phyloP scores from a whole-genome alignment of 2,329 filamentous ascomycete genomes.

The Dendrostoma leiphaemia region DNA sequence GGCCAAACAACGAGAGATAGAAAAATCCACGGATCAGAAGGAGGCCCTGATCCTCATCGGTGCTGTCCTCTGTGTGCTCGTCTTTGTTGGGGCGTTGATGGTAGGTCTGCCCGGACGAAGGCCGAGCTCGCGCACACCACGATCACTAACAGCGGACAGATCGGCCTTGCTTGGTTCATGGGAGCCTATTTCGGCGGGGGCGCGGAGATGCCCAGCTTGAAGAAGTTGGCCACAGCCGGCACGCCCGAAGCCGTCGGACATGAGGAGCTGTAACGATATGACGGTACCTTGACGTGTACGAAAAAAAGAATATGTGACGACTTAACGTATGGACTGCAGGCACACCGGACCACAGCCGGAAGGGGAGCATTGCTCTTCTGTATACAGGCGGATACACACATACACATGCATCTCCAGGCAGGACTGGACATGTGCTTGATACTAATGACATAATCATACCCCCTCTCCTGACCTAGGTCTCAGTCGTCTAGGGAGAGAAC shows the following conservation, averaged over 20 bases:
- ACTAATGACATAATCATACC: slow-evolving; percentile 20
- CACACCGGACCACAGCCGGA: neutral
- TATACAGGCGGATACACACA: neutral
- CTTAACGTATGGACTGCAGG: slow-evolving; percentile 2
- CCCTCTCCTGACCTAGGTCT: neutral
- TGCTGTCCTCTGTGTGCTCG: slow-evolving; percentile 66
- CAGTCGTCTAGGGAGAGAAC: neutral
- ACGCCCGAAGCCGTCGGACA: slow-evolving; percentile 14
- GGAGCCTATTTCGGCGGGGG: slow-evolving; percentile 81
- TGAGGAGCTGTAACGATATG: slow-evolving; percentile 30
- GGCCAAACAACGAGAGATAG: slow-evolving; percentile 25
- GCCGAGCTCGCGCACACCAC: neutral
- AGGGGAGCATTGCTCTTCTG: slow-evolving; percentile 1
- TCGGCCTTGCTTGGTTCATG: slow-evolving; percentile 73
- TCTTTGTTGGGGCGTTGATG: slow-evolving; percentile 74
- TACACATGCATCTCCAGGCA: slow-evolving; percentile 7
- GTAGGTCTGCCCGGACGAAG: slow-evolving; percentile 49
- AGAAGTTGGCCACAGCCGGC: slow-evolving; percentile 12
- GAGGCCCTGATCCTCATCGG: slow-evolving; percentile 65
- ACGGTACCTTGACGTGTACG: slow-evolving; percentile 6
- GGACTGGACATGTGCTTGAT: slow-evolving; percentile 9
- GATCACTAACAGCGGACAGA: slow-evolving; percentile 43
- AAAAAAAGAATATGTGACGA: slow-evolving; percentile 13
- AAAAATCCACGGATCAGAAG: slow-evolving; percentile 47
- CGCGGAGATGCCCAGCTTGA: slow-evolving; percentile 46